These are phyloP conservation scores for Mycena galericulata DNA, from an alignment of 768 basidiomycete genomes.

Conservation along the genomic window DNA sequence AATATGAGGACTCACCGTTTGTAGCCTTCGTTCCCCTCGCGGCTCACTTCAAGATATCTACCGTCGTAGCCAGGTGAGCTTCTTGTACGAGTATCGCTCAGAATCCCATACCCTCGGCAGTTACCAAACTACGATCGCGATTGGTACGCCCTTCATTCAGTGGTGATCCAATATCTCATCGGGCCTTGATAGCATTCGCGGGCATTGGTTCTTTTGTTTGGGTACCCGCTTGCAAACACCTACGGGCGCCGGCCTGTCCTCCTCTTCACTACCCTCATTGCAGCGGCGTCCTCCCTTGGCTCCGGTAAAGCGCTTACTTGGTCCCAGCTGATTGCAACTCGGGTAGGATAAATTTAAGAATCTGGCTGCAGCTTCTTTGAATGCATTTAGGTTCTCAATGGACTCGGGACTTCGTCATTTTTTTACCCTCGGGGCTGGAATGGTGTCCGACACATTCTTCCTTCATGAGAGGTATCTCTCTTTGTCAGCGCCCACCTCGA, in stretches of 20 bases:
- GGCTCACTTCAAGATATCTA: slow-evolving; percentile 24
- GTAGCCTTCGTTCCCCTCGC: slow-evolving; percentile 27
- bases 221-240: slow-evolving; percentile 37
- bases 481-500: no score
- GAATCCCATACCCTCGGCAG: neutral
- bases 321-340: slow-evolving; percentile 33
- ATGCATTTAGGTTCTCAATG: slow-evolving; percentile 21
- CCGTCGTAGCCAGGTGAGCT: slow-evolving; percentile 25
- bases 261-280: slow-evolving; percentile 32
- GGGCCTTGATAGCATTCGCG: slow-evolving; percentile 25
- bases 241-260: slow-evolving; percentile 38
- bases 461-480: slow-evolving; percentile 52
- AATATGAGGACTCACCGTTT: neutral
- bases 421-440: slow-evolving; percentile 27
- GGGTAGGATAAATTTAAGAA: slow-evolving; percentile 5
- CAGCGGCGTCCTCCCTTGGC: slow-evolving; percentile 34
- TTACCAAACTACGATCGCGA: slow-evolving; percentile 26
- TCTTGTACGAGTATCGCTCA: neutral
- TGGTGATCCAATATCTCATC: neutral
- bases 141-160: neutral
- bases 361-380: neutral
- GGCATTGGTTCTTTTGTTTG: slow-evolving; percentile 37
- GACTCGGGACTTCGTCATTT: slow-evolving; percentile 24
- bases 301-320: slow-evolving; percentile 32
- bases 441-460: slow-evolving; percentile 43